These are phyloP conservation scores for Tetrapisispora pingtungensis DNA, from an alignment of 805 yeast genomes.

Conservation along the genomic window DNA sequence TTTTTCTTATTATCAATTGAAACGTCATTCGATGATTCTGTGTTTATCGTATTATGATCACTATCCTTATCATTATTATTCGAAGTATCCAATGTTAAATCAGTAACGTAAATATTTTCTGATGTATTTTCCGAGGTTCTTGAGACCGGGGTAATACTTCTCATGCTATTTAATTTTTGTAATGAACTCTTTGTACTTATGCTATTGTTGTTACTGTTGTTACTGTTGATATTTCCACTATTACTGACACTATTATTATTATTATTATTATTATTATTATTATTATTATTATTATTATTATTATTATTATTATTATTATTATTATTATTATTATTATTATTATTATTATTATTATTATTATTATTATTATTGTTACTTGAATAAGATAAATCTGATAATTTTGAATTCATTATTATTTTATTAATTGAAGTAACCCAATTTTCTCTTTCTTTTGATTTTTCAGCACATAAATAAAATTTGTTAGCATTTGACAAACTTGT, in stretches of 20 bases:
- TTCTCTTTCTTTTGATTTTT: conserved; percentile 66
- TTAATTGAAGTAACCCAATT: conserved; percentile 50
- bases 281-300: neutral
- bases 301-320: neutral
- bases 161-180: neutral
- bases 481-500: conserved; percentile 31
- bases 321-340: neutral
- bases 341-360: neutral
- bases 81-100: conserved; percentile 6
- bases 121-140: conserved; percentile 4
- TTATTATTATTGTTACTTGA: neutral
- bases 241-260: neutral
- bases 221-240: neutral
- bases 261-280: neutral
- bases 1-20: conserved; percentile 15
- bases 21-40: neutral
- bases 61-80: neutral
- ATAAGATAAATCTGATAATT: neutral
- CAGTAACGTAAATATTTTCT: conserved; percentile 16
- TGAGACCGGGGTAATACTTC: neutral
- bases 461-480: conserved; percentile 66
- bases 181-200: neutral
- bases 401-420: conserved; percentile 19
- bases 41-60: neutral
- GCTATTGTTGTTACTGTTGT: neutral